Percentiles rank a stretch among this genome's conserved stretches.
These are phyloP conservation scores for Kodamaea sagamina DNA, from an alignment of 805 yeast genomes.

Conservation along the genomic window DNA sequence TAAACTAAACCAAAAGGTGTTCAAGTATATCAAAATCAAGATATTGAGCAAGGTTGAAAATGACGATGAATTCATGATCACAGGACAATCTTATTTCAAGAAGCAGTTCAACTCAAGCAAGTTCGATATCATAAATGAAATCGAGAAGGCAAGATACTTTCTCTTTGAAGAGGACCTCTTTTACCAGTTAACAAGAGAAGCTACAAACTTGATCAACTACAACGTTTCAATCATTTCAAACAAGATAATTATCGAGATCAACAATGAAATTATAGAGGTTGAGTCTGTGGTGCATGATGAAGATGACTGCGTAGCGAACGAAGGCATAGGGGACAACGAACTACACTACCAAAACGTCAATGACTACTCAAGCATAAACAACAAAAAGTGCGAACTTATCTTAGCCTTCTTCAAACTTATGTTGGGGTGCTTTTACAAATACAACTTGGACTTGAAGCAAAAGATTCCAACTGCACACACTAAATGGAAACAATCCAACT, in stretches of 20 bases:
- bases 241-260: constrained; percentile 63
- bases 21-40: constrained; percentile 59
- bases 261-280: constrained; percentile 68
- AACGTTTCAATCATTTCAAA: constrained; percentile 67
- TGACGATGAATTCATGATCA: constrained; percentile 53
- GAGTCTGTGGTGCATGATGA: constrained; percentile 55
- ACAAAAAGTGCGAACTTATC: constrained; percentile 54
- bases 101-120: constrained; percentile 19
- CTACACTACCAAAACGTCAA: constrained; percentile 31
- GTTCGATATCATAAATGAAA: constrained; percentile 47
- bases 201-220: constrained; percentile 64
- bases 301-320: constrained; percentile 26
- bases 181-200: constrained; percentile 75
- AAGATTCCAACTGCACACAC: constrained; percentile 50
- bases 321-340: constrained; percentile 33
- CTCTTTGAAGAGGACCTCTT: constrained; percentile 90
- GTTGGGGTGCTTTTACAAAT: constrained; percentile 59
- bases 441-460: constrained; percentile 43
- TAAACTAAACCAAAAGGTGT: constrained; percentile 36
- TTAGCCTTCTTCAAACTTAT: constrained; percentile 56
- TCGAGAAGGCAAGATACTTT: constrained; percentile 67
- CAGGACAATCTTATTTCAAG: constrained; percentile 55
- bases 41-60: constrained; percentile 49
- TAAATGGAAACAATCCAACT: constrained; percentile 45
- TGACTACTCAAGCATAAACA: constrained; percentile 31